Percentiles rank a stretch among this genome's conserved stretches.
Evolutionary conservation across 805 yeast genomes (phyloP).

Genomic region (Suhomyces canberraensis): DNA sequence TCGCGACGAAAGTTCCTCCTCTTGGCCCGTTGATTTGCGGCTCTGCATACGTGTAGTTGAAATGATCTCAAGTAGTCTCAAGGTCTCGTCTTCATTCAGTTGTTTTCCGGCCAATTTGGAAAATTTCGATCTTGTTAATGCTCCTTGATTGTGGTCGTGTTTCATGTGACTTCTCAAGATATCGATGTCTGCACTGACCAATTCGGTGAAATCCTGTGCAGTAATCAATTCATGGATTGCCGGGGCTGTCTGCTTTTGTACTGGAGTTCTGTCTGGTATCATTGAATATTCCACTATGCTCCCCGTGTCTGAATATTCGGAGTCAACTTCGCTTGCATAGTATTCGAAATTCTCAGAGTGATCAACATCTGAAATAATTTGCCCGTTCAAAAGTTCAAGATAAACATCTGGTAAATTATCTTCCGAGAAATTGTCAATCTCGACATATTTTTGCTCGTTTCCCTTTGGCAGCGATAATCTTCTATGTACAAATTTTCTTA

Average conservation of each 20-base stretch:
- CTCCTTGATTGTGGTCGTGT: conserved; percentile 15
- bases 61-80: neutral
- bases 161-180: conserved; percentile 29
- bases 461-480: conserved; percentile 12
- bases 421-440: conserved; percentile 15
- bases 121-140: conserved; percentile 35
- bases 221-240: conserved; percentile 21
- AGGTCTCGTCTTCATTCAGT: neutral
- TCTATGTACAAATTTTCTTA: conserved; percentile 24
- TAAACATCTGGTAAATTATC: conserved; percentile 21
- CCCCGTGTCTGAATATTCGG: conserved; percentile 7
- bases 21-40: neutral
- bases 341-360: conserved; percentile 26
- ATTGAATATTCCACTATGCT: neutral
- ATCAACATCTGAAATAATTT: conserved; percentile 37
- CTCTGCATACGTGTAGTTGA: neutral
- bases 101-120: conserved; percentile 9
- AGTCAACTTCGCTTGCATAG: conserved; percentile 5
- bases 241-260: neutral
- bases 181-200: conserved; percentile 15
- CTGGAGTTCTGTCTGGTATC: neutral
- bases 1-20: conserved; percentile 28
- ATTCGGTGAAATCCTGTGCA: conserved; percentile 23
- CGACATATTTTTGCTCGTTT: conserved; percentile 1
- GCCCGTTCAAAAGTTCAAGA: conserved; percentile 20